Conservation (phyloP, 129 eudicot genomes). For the Cynara cardunculus region DNA sequence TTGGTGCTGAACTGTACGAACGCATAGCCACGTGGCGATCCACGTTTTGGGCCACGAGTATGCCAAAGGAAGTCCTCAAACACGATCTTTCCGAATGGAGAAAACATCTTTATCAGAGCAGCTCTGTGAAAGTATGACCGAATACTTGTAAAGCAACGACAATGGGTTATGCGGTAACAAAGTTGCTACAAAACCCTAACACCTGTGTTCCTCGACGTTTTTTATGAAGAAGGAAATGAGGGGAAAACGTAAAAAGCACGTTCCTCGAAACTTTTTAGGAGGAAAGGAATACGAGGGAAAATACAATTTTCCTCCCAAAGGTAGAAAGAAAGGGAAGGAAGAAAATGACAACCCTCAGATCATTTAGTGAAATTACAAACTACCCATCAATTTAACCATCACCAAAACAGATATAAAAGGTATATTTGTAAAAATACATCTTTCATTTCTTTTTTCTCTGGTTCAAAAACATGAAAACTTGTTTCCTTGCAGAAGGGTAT, state of each 20-base stretch:
- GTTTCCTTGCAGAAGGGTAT: not conserved
- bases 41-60: constrained; percentile 84
- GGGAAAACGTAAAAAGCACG: not conserved
- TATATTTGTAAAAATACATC: too few relatives aligned
- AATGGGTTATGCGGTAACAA: not conserved
- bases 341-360: too few relatives aligned
- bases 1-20: constrained; percentile 62
- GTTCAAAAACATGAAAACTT: too few relatives aligned
- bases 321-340: too few relatives aligned
- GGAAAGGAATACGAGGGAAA: too few relatives aligned
- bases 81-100: constrained; percentile 72
- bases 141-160: not conserved
- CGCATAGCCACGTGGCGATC: constrained; percentile 90
- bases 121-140: constrained; percentile 43
- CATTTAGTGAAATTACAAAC: too few relatives aligned
- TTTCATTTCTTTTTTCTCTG: too few relatives aligned
- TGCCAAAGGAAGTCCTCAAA: constrained; percentile 85
- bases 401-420: too few relatives aligned
- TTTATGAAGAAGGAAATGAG: not conserved
- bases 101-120: constrained; percentile 72
- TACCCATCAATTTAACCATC: too few relatives aligned
- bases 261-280: too few relatives aligned
- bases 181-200: not conserved
- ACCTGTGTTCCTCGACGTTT: too few relatives aligned
- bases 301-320: too few relatives aligned